Percentiles rank a stretch among this genome's conserved stretches.
phyloP scores from a whole-genome alignment of 2,329 filamentous ascomycete species.

The Neurospora sp. region DNA sequence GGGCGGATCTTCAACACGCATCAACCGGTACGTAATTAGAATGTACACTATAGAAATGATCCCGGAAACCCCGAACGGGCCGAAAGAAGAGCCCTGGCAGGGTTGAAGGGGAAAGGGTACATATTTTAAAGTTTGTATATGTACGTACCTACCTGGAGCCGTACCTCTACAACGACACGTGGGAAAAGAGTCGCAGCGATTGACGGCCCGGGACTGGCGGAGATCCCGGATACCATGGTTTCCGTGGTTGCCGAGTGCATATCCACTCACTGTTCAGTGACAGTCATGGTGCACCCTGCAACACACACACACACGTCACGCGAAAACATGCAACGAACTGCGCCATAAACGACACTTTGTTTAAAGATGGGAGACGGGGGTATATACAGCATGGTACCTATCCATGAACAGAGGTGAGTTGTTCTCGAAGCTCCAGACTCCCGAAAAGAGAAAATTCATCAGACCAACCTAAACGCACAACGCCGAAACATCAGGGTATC shows the following conservation, averaged over 20 bases:
- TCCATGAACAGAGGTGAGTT: background rate
- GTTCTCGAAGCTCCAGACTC: background rate
- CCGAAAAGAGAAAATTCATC: background rate
- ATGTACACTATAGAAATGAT: background rate
- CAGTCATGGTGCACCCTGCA: background rate
- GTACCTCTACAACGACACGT: background rate
- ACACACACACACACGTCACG: background rate
- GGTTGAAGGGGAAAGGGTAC: background rate
- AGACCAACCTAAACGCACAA: background rate
- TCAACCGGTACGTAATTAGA: background rate
- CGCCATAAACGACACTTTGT: background rate
- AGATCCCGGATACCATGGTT: background rate
- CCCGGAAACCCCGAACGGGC: background rate
- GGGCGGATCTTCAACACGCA: background rate
- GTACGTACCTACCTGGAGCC: background rate
- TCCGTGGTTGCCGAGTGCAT: background rate
- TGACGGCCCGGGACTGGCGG: background rate
- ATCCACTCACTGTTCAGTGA: background rate
- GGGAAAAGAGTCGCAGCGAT: background rate
- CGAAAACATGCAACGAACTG: background rate
- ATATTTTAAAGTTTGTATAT: background rate
- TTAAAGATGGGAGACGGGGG: background rate
- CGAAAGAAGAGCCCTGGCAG: background rate
- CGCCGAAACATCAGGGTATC: background rate
- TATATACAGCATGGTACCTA: background rate